Base-by-base conservation (phyloP, 352 stramenopile species). In the Elongisporangium undulatum region DNA sequence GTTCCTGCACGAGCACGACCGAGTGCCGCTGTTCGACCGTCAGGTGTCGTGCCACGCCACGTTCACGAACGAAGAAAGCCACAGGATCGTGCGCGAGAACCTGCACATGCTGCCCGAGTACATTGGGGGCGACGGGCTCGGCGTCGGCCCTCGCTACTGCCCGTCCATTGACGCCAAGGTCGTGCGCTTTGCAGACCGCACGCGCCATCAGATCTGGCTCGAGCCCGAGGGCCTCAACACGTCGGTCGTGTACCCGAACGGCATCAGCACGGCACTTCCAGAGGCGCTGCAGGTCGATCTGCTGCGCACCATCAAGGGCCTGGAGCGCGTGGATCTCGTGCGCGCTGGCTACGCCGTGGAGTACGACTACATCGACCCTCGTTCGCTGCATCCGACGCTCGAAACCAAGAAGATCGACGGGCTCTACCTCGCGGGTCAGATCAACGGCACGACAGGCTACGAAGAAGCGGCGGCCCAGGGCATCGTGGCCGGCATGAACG, bases 381-480 rank as follows among this genome's bases (percentile, higher is more conserved):
- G 92, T 59, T 94, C 87, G 21, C 75, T 99, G 9, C 87, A 91
- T 26, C 81, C 97, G 51, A 98, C 94, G 20, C 77, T 99, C 12
- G 95, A 99, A 79, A 98, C 94, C 6, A 98, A 98, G 72, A 83
- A 89, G 60, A 91, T 98, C 49, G 56, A 59, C 21, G 85, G 85
- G 8, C 71, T 99, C 39, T 99, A 96, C 70, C 78, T 99, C 16
- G 97, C 97, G 0, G 97, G 97, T 9, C 97, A 99, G 79, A 99
- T 99, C 72, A 99, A 98, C 71, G 97, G 97, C 39, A 99, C 97
- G 12, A 99, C 97, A 0, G 97, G 97, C 12, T 99, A 99, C 77
- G 97, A 99, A 87, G 97, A 99, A 77, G 97, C 97, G 5, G 97
- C 89, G 3, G 97, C 97, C 0, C 97, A 99, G 67, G 97, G 97